Evolutionary conservation across 495 filamentous ascomycete genomes (phyloP).

Genomic region (Xylaria scruposa): DNA sequence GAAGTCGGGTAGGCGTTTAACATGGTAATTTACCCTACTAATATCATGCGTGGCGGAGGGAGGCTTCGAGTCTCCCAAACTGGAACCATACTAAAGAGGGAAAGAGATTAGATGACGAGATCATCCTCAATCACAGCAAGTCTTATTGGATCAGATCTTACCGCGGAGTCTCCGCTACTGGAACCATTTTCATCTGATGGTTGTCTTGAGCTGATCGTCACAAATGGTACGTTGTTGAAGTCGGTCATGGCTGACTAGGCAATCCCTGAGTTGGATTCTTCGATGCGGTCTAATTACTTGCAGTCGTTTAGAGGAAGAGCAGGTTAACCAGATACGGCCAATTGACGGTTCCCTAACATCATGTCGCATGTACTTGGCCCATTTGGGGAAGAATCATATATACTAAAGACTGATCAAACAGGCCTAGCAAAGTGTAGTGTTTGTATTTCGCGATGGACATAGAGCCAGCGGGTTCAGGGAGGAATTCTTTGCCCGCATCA

Average conservation of each 20-base stretch:
- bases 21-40: conserved; percentile 59
- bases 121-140: background rate
- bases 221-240: conserved; percentile 43
- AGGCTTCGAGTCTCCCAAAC: conserved; percentile 45
- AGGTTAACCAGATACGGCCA: conserved; percentile 23
- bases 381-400: conserved; percentile 1
- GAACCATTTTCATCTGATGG: conserved; percentile 49
- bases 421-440: conserved; percentile 11
- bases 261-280: background rate
- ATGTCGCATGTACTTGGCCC: conserved; percentile 14
- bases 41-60: conserved; percentile 57
- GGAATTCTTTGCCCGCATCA: conserved; percentile 6
- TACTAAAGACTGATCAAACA: background rate
- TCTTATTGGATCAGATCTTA: conserved; percentile 40
- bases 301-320: conserved; percentile 5
- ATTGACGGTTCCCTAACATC: conserved; percentile 5
- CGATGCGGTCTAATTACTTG: background rate
- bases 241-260: conserved; percentile 38
- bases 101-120: conserved; percentile 26
- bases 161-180: conserved; percentile 55
- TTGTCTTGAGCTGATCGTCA: conserved; percentile 52
- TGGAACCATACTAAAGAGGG: conserved; percentile 52
- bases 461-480: background rate
- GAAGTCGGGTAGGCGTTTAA: conserved; percentile 57
- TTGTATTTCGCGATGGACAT: background rate